Base-by-base conservation (phyloP, 441 rosid genomes). In the Erysimum cheiri region DNA sequence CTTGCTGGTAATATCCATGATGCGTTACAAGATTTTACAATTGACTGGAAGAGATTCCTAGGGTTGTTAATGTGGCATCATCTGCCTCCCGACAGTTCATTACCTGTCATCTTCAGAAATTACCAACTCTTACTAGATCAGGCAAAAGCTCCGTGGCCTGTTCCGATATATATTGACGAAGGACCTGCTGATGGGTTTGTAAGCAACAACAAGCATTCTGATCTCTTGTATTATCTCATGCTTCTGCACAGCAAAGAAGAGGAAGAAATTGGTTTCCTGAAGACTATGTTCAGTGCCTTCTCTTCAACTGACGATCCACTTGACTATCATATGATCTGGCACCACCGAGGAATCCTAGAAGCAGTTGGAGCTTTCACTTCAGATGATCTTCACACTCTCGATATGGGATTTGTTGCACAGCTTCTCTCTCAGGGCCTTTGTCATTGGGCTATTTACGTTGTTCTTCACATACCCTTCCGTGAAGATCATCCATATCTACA, bases 311-410 rank as follows among this genome's bases (percentile, higher is more conserved):
- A 87, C 64, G 97, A 96, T 85, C 97, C 98, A 52, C 97, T 96
- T 64, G 99, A 96, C 87, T 84, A 83, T 80, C 99, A 92, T 81
- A 96, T 92, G 99, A 91, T 88, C 76, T 95, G 99, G 99, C 99
- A 95, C 86, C 88, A 92, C 70, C 84, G 96, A 64, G 92, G 84
- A 53, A 84, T 89, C 49, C 70, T 95, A 76, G 87, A 88, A 83
- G 95, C 98, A 52, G 87, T 81, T 54, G 99, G 95, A 35, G 84
- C 93, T 71, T 78, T 91, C 78, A 74, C 80, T 75, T 93, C 95
- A 24, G 87, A 83, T 70, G 95, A 92, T 81, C 98, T 92, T 80
- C 96, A 92, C 67, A 77, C 85, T 77, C 92, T 95, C 73, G 98
- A 95, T 80, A 91, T 95, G 96, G 96, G 96, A 70, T 80, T 89